Evolutionary conservation across 2,329 filamentous ascomycete genomes (phyloP), one percentile per base, ranked within the genome.

Genomic region (Byssothecium circinans): DNA sequence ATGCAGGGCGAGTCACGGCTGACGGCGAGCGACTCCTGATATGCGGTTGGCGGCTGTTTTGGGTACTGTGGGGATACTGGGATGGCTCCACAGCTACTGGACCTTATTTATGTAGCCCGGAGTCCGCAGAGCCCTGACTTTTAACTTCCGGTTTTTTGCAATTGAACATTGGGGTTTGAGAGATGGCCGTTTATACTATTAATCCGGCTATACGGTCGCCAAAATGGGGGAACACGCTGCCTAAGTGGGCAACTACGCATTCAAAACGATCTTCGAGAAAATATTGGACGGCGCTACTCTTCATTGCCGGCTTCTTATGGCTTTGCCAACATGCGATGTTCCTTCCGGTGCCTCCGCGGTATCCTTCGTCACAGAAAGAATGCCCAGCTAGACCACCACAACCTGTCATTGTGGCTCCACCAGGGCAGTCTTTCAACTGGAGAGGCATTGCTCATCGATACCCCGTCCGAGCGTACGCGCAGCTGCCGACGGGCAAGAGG

Each of bases 401-500:
- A 29, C 56, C 58, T 6, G 17, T 52, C 5, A 32, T 56, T 14
- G 23, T 45, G 8, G 35, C 48, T 10, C 39, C 49, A 17, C 47
- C 50, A 6, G 40, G 42, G 10, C 18, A 14, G 1, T 35, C 41
- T 2, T 60, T 57, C 43, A 49, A 43, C 25, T 62, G 58, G 58
- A 45, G 50, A 19, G 42, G 41, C 23, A 36, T 58, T 25, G 34
- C 49, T 18, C 52, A 53, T 27, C 48, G 43, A 8, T 43, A 60
- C 39, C 53, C 57, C 3, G 52, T 62, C 1, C 81, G 83, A 43
- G 83, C 85, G 10, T 75, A 94, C 40, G 89, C 89, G 49, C 75
- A 78, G 23, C 76, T 96, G 19, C 91, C 91, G 3, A 85, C 81
- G 1, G 86, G 83, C 12, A 79, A 87, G n/a, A 80, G 87, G 15